Evolutionary conservation across 192 early-diverging fungal species (phyloP).

Genomic region (Coemansia sp.): DNA sequence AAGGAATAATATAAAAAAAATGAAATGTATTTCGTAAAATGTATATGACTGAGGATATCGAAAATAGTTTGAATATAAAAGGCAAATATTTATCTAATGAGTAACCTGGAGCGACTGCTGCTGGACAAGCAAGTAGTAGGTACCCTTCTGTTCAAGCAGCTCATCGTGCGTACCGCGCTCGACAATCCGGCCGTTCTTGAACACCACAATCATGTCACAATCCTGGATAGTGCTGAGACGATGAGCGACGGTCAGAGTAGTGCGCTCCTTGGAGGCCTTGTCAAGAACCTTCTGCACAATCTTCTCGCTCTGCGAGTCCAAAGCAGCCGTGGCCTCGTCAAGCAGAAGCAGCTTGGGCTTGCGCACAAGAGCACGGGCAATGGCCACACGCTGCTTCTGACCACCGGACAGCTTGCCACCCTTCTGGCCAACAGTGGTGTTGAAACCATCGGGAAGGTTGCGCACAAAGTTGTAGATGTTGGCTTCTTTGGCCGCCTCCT

Average conservation of each 20-base stretch:
- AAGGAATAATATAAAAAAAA: not conserved
- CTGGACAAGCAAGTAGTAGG: constrained; percentile 34
- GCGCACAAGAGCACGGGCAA: constrained; percentile 83
- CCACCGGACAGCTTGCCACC: constrained; percentile 78
- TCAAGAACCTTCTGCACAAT: constrained; percentile 68
- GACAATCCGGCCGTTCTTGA: constrained; percentile 61
- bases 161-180: constrained; percentile 62
- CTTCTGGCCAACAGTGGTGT: constrained; percentile 80
- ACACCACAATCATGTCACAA: constrained; percentile 72
- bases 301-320: constrained; percentile 69
- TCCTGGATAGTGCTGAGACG: constrained; percentile 69
- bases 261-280: constrained; percentile 63
- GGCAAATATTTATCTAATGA: constrained; percentile 26
- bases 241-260: constrained; percentile 73
- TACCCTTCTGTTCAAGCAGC: constrained; percentile 52
- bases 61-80: too few species aligned
- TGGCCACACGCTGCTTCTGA: constrained; percentile 91
- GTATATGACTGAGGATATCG: too few species aligned
- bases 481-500: constrained; percentile 55
- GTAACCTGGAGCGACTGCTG: constrained; percentile 65
- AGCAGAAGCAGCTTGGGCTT: constrained; percentile 80
- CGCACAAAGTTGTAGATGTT: constrained; percentile 80
- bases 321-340: constrained; percentile 77
- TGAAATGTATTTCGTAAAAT: too few species aligned
- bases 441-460: constrained; percentile 75